Base-by-base conservation (phyloP, 192 early-diverging fungal genomes). In the Gonapodya prolifera region DNA sequence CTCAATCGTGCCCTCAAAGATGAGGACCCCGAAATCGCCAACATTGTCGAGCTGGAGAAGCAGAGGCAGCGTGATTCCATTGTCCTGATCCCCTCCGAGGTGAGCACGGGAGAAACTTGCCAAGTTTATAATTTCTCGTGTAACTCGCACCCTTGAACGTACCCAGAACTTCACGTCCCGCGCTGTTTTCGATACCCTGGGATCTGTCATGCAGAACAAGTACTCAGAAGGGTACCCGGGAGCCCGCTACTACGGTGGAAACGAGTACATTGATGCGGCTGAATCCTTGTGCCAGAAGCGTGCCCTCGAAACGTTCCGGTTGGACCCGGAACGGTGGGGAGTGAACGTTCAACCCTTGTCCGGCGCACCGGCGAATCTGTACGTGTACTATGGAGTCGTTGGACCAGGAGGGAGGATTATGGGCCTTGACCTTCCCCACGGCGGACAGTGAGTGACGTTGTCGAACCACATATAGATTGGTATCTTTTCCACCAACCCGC, bases 191-290 rank as follows among this genome's bases (percentile, higher is more conserved):
- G 90, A 95, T 45, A 94, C 94, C 13, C 89, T 99, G 70, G 98
- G 98, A 30, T 97, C 96, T 8, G 91, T 97, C 34, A 95, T 99
- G 92, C 96, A 98, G 84, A 99, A 99, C 91, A 99, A 99, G 87
- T 99, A 98, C 87, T 96, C 95, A 30, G 97, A 97, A 85, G 97
- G 96, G 34, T 97, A 99, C 87, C 94, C 94, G 2, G 92, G 92
- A 33, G 95, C 96, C 30, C 91, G 95, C 80, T 99, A 99, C 89
- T 99, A 99, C 85, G 98, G 98, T 77, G 98, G 98, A 79, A 99
- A 99, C 85, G 94, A 98, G 85, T 95, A 88, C 80, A 99, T 99
- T 79, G 98, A 99, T 86, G 85, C 89, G 88, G 92, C 96, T 34
- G 98, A 99, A 84, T 31, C 1, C 18, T 87, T 98, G 30, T 99